These are phyloP conservation scores for Petunia hybrid DNA, from an alignment of 305 asterid genomes.

Conservation along the genomic window DNA sequence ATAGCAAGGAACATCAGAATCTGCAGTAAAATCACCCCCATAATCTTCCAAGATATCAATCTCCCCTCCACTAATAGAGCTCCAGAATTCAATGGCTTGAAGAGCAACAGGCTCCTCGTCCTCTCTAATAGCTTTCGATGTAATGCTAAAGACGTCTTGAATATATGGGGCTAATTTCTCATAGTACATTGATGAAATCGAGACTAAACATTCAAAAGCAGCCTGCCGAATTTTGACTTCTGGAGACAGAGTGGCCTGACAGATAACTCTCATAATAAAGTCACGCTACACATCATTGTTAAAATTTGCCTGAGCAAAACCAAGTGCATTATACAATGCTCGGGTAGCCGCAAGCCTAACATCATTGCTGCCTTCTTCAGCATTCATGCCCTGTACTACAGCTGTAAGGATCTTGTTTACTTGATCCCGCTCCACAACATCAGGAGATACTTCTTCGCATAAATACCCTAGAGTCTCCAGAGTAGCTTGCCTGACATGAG, in stretches of 20 bases:
- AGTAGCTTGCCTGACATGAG: constrained; percentile 86
- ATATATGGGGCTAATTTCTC: constrained; percentile 82
- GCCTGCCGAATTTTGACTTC: constrained; percentile 87
- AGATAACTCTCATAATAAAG: constrained; percentile 87
- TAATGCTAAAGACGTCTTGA: constrained; percentile 79
- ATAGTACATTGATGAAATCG: constrained; percentile 81
- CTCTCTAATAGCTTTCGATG: constrained; percentile 79
- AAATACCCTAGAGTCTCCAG: constrained; percentile 86
- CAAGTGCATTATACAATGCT: constrained; percentile 87
- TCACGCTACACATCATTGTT: constrained; percentile 89
- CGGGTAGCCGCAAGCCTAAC: constrained; percentile 86
- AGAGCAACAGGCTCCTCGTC: constrained; percentile 90
- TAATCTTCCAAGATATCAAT: constrained; percentile 85
- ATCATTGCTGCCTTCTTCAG: constrained; percentile 60
- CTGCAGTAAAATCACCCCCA: constrained; percentile 78
- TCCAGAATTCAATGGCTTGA: constrained; percentile 93
- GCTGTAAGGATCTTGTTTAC: constrained; percentile 87
- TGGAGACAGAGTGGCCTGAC: constrained; percentile 83
- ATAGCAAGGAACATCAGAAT: constrained; percentile 75
- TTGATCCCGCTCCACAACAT: constrained; percentile 78
- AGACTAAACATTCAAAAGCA: constrained; percentile 87
- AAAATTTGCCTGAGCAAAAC: constrained; percentile 95
- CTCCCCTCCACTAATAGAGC: constrained; percentile 87
- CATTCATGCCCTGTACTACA: constrained; percentile 94
- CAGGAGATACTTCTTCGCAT: constrained; percentile 90